Percentiles rank a stretch among this genome's conserved stretches.
Conservation (phyloP, 345 rosid species). For the Physaria fendleri region DNA sequence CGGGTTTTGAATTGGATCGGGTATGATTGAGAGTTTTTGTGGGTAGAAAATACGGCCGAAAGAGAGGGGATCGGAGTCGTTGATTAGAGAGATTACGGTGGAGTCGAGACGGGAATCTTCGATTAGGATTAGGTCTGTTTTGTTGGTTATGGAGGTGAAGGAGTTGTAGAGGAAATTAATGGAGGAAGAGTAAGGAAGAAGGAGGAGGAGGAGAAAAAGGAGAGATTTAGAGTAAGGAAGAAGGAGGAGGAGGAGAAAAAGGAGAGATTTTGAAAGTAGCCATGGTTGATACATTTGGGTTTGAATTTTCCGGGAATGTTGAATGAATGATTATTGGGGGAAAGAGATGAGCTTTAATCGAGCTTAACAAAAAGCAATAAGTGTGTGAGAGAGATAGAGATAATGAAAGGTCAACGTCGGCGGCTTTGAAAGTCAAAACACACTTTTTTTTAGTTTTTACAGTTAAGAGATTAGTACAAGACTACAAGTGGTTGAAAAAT, state of each 20-base stretch:
- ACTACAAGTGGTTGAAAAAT: no score
- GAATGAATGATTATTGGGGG: not conserved
- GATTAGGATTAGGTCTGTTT: conserved; percentile 45
- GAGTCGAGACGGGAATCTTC: conserved; percentile 54
- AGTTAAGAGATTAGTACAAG: not conserved
- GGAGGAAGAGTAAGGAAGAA: conserved; percentile 24
- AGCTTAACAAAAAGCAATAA: not conserved
- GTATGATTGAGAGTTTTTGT: conserved; percentile 38
- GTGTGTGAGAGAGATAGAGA: not conserved
- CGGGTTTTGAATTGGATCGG: conserved; percentile 33
- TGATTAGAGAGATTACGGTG: conserved; percentile 49
- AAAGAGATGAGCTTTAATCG: not conserved
- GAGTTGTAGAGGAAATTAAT: conserved; percentile 61
- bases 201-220: no score
- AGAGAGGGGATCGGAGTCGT: conserved; percentile 54
- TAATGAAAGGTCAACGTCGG: conserved; percentile 19
- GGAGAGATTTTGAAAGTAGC: no score
- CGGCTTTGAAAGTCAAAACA: conserved; percentile 20
- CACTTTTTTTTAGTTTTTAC: not conserved
- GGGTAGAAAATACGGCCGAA: conserved; percentile 64
- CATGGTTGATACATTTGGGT: conserved; percentile 7
- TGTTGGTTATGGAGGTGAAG: conserved; percentile 40
- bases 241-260: conserved; percentile 6
- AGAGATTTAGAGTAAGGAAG: no score
- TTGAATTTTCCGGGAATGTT: not conserved